These are phyloP conservation scores for Diaporthe caulivora DNA, from an alignment of 2,329 filamentous ascomycete genomes.

Conservation along the genomic window DNA sequence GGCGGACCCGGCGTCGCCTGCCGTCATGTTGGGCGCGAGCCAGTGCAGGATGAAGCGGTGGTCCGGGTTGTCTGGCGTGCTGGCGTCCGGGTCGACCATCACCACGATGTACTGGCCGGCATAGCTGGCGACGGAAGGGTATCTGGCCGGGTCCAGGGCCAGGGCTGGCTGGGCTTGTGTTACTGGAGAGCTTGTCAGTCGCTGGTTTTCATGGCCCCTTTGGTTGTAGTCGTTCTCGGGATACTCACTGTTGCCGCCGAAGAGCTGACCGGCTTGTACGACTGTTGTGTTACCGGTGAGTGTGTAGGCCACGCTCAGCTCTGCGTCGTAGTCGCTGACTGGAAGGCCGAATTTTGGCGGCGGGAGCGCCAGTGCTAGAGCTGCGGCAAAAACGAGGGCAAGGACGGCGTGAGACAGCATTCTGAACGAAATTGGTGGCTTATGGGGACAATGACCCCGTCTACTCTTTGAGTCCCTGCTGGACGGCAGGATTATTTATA, in stretches of 20 bases:
- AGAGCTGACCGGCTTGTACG: conserved; percentile 20
- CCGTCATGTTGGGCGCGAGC: conserved; percentile 29
- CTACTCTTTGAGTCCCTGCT: neutral
- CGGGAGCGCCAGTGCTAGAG: conserved; percentile 34
- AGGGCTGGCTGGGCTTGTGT: conserved; percentile 29
- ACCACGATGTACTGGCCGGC: conserved; percentile 29
- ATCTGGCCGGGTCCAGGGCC: conserved; percentile 18
- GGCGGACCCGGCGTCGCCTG: neutral
- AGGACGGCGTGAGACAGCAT: conserved; percentile 24
- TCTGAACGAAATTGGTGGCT: neutral
- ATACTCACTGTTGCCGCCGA: conserved; percentile 16
- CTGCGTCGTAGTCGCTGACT: conserved; percentile 20
- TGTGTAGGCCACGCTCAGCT: conserved; percentile 35
- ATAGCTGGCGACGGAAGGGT: conserved; percentile 18
- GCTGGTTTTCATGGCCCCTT: too few species aligned
- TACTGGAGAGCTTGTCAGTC: conserved; percentile 12
- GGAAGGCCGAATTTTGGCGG: conserved; percentile 36
- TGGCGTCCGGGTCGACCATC: conserved; percentile 37
- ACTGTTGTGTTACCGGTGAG: conserved; percentile 25
- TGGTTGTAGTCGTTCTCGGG: too few species aligned
- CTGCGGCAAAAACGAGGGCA: conserved; percentile 13
- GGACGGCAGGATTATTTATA: neutral
- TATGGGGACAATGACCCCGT: neutral
- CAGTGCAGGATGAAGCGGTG: conserved; percentile 38
- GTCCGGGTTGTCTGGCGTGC: conserved; percentile 27